phyloP scores from a whole-genome alignment of 306 rosid genomes.

The Pyrus pyrifolia region DNA sequence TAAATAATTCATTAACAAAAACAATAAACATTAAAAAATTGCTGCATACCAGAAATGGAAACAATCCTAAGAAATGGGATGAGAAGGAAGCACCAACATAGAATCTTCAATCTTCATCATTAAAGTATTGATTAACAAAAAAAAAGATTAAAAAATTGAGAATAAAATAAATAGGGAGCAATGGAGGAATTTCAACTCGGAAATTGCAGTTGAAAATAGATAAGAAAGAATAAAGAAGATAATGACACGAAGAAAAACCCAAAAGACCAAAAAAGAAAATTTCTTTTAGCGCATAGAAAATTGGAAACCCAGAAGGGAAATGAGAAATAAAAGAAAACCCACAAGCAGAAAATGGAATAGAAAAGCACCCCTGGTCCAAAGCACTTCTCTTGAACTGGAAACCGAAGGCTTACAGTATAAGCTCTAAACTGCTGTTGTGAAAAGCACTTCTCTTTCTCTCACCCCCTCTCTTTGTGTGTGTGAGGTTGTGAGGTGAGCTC shows the following conservation, averaged over 20 bases:
- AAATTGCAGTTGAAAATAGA: not conserved
- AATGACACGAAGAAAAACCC: not conserved
- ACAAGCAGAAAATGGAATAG: constrained; percentile 9
- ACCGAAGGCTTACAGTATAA: constrained; percentile 10
- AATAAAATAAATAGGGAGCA: not conserved
- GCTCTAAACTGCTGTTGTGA: not conserved
- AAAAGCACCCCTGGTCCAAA: not conserved
- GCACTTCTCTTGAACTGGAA: constrained; percentile 3
- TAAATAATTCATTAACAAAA: not conserved
- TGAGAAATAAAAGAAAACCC: not conserved
- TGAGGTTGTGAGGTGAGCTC: not conserved
- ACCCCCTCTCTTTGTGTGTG: not conserved
- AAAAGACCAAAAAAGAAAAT: not conserved
- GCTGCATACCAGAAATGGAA: constrained; percentile 5
- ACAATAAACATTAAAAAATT: not conserved
- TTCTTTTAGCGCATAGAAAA: not conserved
- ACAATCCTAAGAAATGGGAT: constrained; percentile 1
- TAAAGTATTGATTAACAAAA: not conserved
- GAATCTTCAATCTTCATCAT: not conserved
- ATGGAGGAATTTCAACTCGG: not conserved
- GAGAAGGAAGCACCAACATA: not conserved
- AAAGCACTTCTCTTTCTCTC: not conserved
- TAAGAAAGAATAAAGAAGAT: not conserved
- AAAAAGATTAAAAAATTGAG: not conserved
- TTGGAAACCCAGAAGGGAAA: constrained; percentile 5